Base-by-base conservation (phyloP, 2,329 filamentous ascomycete genomes). In the Colletotrichum abscissum region DNA sequence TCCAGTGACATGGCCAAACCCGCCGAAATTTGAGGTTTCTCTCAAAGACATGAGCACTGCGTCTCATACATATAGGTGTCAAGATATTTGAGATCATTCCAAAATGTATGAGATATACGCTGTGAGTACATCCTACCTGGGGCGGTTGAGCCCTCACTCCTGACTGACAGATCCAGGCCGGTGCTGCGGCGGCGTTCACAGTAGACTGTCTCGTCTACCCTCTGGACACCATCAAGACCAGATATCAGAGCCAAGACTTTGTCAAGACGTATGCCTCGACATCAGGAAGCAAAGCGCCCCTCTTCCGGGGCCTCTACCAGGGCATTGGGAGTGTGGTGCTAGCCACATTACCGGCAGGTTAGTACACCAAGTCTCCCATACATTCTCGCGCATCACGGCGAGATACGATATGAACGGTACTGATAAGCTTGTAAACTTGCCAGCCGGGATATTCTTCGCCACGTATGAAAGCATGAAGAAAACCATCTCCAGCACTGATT, bases 131-230 rank as follows among this genome's bases (percentile, higher is more conserved):
- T 28, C 38, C 16, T 57, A 26, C 46, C 22, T 1, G 24, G 30
- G 12, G n/a, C 16, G 12, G 6, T 24, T 28, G 7, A 19, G 30
- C 5, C 46, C 5, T 14, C 12, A 19, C 14, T 9, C 42, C 19
- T 22, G 22, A 26, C 62, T 56, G 12, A 70, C 64, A n/a, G 11
- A 4, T 3, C 5, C 72, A 97, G 94, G 94, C 95, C 59, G 95
- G 95, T 69, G 95, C 94, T 67, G 88, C 93, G 67, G 95, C 95
- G 75, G 95, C 95, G 30, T 95, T 97, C 80, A 92, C 93, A 1
- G 93, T 98, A 69, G 95, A 98, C 81, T 86, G 97, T 62, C 86
- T 97, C 19, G 90, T 98, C 46, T 97, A 97, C 78, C 95, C 95
- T 0, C 87, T 98, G 19, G 95, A 98, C 80, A 98, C 95, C 0